phyloP scores from a whole-genome alignment of 306 rosid species.

The Comarum palustre region DNA sequence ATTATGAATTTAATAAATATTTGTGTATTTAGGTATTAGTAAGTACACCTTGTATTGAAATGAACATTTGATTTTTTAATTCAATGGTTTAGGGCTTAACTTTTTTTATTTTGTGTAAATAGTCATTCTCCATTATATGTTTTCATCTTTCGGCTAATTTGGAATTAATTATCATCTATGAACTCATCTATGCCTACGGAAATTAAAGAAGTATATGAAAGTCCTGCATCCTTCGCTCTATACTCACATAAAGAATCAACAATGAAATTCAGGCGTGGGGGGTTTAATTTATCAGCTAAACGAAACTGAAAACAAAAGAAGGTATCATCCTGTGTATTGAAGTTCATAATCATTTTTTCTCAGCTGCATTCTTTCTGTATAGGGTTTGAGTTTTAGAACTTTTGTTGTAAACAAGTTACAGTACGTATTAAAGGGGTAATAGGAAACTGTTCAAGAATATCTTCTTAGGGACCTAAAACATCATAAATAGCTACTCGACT shows the following conservation, averaged over 20 bases:
- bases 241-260: neutral
- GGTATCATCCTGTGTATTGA: no score
- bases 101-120: no score
- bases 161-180: neutral
- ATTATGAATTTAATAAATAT: no score
- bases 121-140: no score
- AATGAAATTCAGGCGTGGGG: neutral
- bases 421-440: neutral
- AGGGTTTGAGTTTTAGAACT: neutral
- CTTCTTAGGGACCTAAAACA: neutral
- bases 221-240: neutral
- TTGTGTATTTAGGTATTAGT: no score
- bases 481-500: neutral
- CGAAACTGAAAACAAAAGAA: no score
- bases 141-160: neutral
- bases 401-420: neutral
- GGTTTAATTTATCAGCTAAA: no score
- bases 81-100: no score
- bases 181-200: neutral
- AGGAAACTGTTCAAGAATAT: neutral
- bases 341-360: neutral
- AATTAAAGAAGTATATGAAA: no score
- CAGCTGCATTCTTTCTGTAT: neutral
- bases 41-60: no score
- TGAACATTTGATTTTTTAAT: no score